Percentiles rank a stretch among this genome's conserved stretches.
Conservation (phyloP, 73 alveolate genomes). For the Paramecium biaurelia region DNA sequence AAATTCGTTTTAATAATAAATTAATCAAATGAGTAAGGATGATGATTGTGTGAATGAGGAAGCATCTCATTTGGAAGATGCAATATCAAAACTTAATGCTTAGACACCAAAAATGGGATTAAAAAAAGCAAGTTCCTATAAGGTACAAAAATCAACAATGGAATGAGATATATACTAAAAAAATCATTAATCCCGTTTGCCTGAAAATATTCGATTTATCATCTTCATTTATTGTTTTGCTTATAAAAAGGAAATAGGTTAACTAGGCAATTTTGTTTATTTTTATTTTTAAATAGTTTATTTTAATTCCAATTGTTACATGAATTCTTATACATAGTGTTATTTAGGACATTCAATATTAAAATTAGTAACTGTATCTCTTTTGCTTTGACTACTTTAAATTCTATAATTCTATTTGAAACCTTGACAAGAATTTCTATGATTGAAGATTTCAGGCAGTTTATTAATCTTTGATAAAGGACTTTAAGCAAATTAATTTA, state of each 20-base stretch:
- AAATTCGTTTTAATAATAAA: slow-evolving; percentile 15
- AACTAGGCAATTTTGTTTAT: background rate
- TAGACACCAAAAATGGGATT: slow-evolving; percentile 32
- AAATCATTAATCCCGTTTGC: slow-evolving; percentile 16
- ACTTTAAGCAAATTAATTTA: background rate
- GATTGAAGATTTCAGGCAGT: background rate
- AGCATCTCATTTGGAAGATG: slow-evolving; percentile 38
- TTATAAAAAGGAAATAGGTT: background rate
- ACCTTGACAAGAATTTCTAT: background rate
- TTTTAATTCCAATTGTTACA: background rate
- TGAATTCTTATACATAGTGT: background rate
- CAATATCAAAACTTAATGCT: slow-evolving; percentile 6
- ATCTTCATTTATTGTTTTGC: slow-evolving; percentile 20
- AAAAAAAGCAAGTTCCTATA: slow-evolving; percentile 33
- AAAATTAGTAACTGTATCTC: background rate
- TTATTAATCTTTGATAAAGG: background rate
- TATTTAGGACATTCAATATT: background rate
- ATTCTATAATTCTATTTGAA: background rate
- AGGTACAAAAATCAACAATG: slow-evolving; percentile 24
- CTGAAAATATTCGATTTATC: slow-evolving; percentile 8
- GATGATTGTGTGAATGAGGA: slow-evolving; percentile 42
- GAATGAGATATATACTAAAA: background rate
- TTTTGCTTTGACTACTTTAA: background rate
- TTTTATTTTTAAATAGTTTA: background rate
- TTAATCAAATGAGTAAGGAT: background rate